Evolutionary conservation across 805 yeast genomes (phyloP), one percentile per base, ranked within the genome.

Genomic region (Candida cerambycidarum): DNA sequence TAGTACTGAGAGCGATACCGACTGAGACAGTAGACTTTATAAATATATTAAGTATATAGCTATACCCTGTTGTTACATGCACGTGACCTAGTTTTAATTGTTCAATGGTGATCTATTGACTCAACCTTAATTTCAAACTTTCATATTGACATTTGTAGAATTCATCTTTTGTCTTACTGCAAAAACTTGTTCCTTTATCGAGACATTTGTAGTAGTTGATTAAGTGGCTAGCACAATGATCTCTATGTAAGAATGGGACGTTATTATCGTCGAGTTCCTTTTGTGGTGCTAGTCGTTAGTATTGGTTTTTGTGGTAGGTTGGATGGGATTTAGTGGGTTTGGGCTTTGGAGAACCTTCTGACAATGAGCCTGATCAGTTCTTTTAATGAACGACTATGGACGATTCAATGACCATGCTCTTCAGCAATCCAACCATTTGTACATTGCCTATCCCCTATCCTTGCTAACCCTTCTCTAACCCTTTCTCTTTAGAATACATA

Each of bases 61-160:
- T n/a, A n/a, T n/a, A n/a, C n/a, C n/a, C n/a, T n/a, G n/a, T n/a
- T n/a, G n/a, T n/a, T n/a, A n/a, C n/a, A n/a, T n/a, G n/a, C n/a
- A n/a, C n/a, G n/a, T n/a, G n/a, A n/a, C n/a, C n/a, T n/a, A n/a
- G n/a, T n/a, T n/a, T n/a, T n/a, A n/a, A n/a, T n/a, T n/a, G n/a
- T n/a, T n/a, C n/a, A n/a, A n/a, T n/a, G n/a, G n/a, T n/a, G n/a
- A n/a, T 16, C 29, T 27, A 36, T 9, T 36, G 39, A 16, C 32
- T 27, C 24, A 70, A 69, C 58, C 75, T 65, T 41, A 67, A 62
- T 53, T 69, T 68, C 56, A 70, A 69, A 17, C 68, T 61, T 32
- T 59, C 51, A 52, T 70, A 70, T 49, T 67, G 73, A 48, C 75
- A 70, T 53, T 70, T 67, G 59, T 68, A 70, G 47, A 68, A 69